Evolutionary conservation across 225 moss, liverwort and hornwort species (phyloP).

Genomic region (Straminergon stramineum): DNA sequence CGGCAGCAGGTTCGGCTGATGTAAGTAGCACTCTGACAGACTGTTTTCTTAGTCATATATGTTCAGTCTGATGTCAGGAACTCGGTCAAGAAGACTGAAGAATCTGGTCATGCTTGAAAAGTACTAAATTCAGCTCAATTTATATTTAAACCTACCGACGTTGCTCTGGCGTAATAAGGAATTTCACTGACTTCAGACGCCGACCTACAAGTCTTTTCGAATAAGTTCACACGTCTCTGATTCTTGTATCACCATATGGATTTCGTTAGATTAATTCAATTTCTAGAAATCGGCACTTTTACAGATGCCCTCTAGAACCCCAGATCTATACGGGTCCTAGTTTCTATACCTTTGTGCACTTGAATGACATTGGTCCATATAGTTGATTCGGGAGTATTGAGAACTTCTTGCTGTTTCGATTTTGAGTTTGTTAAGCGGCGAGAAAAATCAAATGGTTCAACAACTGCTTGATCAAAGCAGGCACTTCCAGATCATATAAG

Average conservation of each 20-base stretch:
- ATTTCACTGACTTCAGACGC: not conserved
- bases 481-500: not conserved
- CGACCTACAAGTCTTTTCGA: slow-evolving; percentile 49
- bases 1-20: slow-evolving; percentile 39
- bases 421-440: not conserved
- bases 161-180: not conserved
- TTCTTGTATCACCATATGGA: slow-evolving; percentile 51
- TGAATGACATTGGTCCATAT: not conserved
- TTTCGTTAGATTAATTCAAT: not conserved
- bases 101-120: not conserved
- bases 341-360: not conserved
- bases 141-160: not conserved
- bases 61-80: not conserved
- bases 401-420: not conserved
- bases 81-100: not conserved
- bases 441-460: not conserved
- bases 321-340: not conserved
- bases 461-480: not conserved
- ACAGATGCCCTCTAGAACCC: too few relatives aligned
- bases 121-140: not conserved
- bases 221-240: slow-evolving; percentile 67
- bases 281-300: not conserved
- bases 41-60: not conserved
- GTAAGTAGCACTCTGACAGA: not conserved
- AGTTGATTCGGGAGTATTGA: not conserved